Conservation (phyloP, 163 green algal genomes). For the Trebouxiophyceae sp. region DNA sequence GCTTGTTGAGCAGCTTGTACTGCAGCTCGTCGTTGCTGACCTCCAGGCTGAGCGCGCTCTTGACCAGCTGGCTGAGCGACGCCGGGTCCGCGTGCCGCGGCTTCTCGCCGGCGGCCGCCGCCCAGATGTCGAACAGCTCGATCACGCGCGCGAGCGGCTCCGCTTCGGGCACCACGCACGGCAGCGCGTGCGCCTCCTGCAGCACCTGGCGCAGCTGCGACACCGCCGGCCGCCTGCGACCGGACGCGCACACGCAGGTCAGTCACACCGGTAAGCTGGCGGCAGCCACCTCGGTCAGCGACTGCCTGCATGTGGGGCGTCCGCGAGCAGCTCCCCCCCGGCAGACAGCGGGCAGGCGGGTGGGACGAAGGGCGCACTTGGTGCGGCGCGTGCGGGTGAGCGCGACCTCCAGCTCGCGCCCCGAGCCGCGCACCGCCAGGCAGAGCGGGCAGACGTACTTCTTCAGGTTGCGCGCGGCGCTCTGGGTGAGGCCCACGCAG, state of each 20-base stretch:
- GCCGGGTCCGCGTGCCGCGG: neutral
- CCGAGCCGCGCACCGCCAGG: constrained; percentile 23
- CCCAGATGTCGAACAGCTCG: constrained; percentile 27
- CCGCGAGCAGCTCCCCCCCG: too few species aligned
- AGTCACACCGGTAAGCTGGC: too few species aligned
- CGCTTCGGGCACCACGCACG: constrained; percentile 14
- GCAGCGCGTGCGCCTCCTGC: constrained; percentile 7
- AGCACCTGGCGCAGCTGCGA: too few species aligned
- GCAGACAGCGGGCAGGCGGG: neutral
- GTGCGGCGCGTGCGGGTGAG: constrained; percentile 20
- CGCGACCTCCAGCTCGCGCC: constrained; percentile 15
- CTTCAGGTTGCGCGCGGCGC: constrained; percentile 11
- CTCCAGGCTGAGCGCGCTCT: constrained; percentile 12
- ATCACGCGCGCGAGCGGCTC: constrained; percentile 12
- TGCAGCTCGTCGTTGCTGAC: constrained; percentile 3
- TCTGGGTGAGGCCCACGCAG: constrained; percentile 37
- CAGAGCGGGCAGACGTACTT: constrained; percentile 49
- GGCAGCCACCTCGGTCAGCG: too few species aligned
- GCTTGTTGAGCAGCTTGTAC: neutral
- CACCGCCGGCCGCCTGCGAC: too few species aligned
- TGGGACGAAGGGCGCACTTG: neutral
- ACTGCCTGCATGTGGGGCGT: too few species aligned
- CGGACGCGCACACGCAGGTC: too few species aligned
- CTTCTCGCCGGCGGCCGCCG: constrained; percentile 4
- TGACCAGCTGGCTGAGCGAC: constrained; percentile 6